A percentile compares a stretch with the other conserved stretches of the same genome.
Conservation (phyloP, 2,329 filamentous ascomycete genomes). For the Talaromyces sp. region DNA sequence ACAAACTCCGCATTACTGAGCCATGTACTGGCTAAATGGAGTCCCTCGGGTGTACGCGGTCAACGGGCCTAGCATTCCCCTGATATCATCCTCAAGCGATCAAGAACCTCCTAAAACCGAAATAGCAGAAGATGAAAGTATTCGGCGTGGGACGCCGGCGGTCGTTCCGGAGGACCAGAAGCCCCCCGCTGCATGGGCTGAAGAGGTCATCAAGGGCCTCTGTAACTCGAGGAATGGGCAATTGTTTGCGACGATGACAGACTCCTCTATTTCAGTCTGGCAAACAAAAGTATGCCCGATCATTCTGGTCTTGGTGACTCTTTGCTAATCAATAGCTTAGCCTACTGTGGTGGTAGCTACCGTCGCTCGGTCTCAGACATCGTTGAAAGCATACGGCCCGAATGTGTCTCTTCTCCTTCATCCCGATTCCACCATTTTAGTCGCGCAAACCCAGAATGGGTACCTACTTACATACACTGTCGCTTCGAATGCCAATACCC, state of each 20-base stretch:
- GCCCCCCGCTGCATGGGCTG: constrained; percentile 42
- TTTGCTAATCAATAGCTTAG: constrained; percentile 45
- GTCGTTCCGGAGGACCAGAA: constrained; percentile 27
- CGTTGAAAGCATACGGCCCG: constrained; percentile 75
- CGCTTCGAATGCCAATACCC: constrained; percentile 74
- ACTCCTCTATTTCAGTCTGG: constrained; percentile 86
- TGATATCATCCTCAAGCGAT: constrained; percentile 26
- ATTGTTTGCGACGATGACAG: constrained; percentile 82
- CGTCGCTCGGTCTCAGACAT: constrained; percentile 75
- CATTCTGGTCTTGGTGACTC: constrained; percentile 25
- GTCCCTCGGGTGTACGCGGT: constrained; percentile 49
- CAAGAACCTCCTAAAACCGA: constrained; percentile 18
- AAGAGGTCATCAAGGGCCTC: constrained; percentile 69
- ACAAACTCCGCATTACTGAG: constrained; percentile 28
- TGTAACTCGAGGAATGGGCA: constrained; percentile 76
- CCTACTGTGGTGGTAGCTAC: constrained; percentile 85
- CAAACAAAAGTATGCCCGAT: constrained; percentile 71
- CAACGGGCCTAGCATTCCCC: constrained; percentile 42
- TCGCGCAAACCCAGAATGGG: constrained; percentile 79
- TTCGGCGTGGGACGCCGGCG: constrained; percentile 24
- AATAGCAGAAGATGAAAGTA: constrained; percentile 18
- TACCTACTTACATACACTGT: constrained; percentile 94
- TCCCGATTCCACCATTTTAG: constrained; percentile 87
- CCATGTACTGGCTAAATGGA: constrained; percentile 52
- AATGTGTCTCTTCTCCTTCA: constrained; percentile 83